A percentile compares a stretch with the other conserved stretches of the same genome.
These are phyloP conservation scores for Saccharomycopsis sp. DNA, from an alignment of 805 yeast species.

Conservation along the genomic window DNA sequence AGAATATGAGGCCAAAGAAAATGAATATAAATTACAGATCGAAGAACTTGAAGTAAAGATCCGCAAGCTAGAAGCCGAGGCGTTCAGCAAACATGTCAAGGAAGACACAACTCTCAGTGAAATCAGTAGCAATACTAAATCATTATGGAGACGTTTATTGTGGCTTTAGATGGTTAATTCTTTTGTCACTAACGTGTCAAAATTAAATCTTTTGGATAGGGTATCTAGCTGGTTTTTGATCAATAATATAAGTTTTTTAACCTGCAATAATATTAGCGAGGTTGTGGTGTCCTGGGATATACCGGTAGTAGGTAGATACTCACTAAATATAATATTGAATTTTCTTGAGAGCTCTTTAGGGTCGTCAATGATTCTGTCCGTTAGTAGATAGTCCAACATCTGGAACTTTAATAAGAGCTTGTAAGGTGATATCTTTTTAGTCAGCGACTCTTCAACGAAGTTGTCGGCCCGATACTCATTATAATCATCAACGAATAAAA, in stretches of 20 bases:
- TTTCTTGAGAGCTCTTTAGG: not conserved
- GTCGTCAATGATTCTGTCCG: not conserved
- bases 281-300: slow-evolving; percentile 10
- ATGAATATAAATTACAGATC: slow-evolving; percentile 24
- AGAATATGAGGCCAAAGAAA: slow-evolving; percentile 28
- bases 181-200: slow-evolving; percentile 1
- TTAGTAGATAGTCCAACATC: not conserved
- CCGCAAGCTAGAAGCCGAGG: not conserved
- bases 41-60: slow-evolving; percentile 9
- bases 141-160: slow-evolving; percentile 13
- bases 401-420: not conserved
- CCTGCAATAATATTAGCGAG: slow-evolving; percentile 6
- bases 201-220: not conserved
- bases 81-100: not conserved
- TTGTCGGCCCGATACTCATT: not conserved
- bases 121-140: not conserved
- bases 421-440: not conserved
- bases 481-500: not conserved
- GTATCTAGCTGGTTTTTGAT: slow-evolving; percentile 5
- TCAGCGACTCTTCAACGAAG: not conserved
- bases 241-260: slow-evolving; percentile 2
- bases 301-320: slow-evolving; percentile 6
- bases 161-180: slow-evolving; percentile 6
- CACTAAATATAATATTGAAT: slow-evolving; percentile 1
- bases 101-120: slow-evolving; percentile 12